Percentiles rank a stretch among this genome's conserved stretches.
These are phyloP conservation scores for Hypoxylon sp. DNA, from an alignment of 2,329 filamentous ascomycete species.

Conservation along the genomic window DNA sequence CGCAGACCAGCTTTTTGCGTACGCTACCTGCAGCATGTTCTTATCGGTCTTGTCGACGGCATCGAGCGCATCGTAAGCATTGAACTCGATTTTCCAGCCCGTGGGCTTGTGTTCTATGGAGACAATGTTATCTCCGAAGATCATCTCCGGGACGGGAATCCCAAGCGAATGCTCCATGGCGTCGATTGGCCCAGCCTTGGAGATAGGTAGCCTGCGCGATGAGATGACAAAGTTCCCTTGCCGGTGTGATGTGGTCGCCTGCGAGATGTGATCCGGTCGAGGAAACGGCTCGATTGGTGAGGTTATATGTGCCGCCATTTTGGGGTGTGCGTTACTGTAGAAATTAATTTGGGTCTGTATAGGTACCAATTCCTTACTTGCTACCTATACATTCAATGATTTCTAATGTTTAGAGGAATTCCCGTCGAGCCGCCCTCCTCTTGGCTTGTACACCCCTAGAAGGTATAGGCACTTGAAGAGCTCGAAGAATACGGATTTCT, in stretches of 20 bases:
- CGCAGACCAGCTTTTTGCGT: slow-evolving; percentile 86
- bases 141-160: slow-evolving; percentile 97
- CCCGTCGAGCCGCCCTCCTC: no score
- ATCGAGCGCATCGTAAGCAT: slow-evolving; percentile 89
- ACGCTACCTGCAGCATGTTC: slow-evolving; percentile 92
- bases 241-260: slow-evolving; percentile 69
- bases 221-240: slow-evolving; percentile 81
- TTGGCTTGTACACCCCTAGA: no score
- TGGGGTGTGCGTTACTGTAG: background rate
- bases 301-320: slow-evolving; percentile 54
- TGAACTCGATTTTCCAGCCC: slow-evolving; percentile 86
- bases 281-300: slow-evolving; percentile 69
- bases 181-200: slow-evolving; percentile 92
- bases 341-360: background rate
- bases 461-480: no score
- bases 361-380: background rate
- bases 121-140: slow-evolving; percentile 95
- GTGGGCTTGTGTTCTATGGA: slow-evolving; percentile 78
- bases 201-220: slow-evolving; percentile 92
- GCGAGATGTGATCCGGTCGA: slow-evolving; percentile 63
- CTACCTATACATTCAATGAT: no score
- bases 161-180: slow-evolving; percentile 82
- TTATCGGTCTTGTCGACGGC: slow-evolving; percentile 93
- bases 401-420: no score
- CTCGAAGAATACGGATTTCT: no score